Percentiles rank a stretch among this genome's conserved stretches.
These are phyloP conservation scores for Trichoderma aggressivum DNA, from an alignment of 2,329 filamentous ascomycete species.

Conservation along the genomic window DNA sequence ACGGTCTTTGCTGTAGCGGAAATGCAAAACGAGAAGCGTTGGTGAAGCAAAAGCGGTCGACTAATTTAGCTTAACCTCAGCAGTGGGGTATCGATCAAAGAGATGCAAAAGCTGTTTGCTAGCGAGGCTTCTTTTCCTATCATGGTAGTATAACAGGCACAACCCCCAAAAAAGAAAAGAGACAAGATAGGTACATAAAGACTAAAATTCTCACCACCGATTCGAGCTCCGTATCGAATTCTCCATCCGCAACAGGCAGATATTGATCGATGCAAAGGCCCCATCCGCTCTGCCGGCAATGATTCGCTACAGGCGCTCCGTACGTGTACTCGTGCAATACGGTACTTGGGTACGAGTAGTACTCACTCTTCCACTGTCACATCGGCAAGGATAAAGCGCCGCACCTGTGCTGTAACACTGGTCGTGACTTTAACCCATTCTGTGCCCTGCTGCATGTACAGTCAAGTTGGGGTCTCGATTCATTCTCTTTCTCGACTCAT, in stretches of 20 bases:
- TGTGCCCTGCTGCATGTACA: not conserved
- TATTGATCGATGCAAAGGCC: not conserved
- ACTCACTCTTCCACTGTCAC: not conserved
- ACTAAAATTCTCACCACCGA: not conserved
- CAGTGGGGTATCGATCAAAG: not conserved
- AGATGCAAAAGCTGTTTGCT: not conserved
- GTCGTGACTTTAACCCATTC: not conserved
- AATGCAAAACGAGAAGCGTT: not conserved
- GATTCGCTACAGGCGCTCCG: not conserved
- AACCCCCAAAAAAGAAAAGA: not conserved
- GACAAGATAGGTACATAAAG: not conserved
- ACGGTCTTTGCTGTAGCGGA: not conserved
- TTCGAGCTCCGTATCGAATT: not conserved
- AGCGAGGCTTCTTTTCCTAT: not conserved
- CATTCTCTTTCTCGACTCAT: not conserved
- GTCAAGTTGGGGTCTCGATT: not conserved
- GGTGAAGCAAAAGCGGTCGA: constrained; percentile 1
- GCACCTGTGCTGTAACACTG: not conserved
- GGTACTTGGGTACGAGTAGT: not conserved
- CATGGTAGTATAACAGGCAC: not conserved
- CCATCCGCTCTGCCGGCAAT: not conserved
- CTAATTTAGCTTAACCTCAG: not conserved
- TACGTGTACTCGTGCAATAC: not conserved
- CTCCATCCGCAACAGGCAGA: not conserved
- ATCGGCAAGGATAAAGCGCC: not conserved